Conservation (phyloP, 257 asterid genomes). For the Mentha longifolia region DNA sequence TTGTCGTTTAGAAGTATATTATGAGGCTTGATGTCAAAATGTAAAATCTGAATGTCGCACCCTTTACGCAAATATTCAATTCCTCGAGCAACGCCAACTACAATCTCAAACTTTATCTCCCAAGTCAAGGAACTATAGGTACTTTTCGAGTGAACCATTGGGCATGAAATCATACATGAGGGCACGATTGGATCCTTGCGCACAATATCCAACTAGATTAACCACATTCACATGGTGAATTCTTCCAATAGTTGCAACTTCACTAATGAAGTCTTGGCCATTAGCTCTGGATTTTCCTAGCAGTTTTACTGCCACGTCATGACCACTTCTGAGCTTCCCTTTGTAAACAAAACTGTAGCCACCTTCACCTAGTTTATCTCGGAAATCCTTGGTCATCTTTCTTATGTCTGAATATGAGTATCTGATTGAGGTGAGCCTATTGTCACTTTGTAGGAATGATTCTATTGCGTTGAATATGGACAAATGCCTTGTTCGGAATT, state of each 20-base stretch:
- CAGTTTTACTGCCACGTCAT: not conserved
- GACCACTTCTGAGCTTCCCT: constrained; percentile 12
- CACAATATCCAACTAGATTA: not conserved
- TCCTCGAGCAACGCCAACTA: constrained; percentile 27
- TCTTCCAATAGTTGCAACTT: constrained; percentile 13
- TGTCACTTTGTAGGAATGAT: not conserved
- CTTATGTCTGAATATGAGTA: not conserved
- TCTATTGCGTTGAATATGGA: no score
- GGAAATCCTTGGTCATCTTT: not conserved
- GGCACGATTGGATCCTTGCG: not conserved
- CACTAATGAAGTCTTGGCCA: constrained; percentile 5
- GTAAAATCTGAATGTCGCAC: not conserved
- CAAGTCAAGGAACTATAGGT: not conserved
- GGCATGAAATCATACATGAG: constrained; percentile 11
- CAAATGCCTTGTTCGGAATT: no score
- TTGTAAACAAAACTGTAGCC: constrained; percentile 14
- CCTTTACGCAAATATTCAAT: not conserved
- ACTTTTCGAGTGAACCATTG: constrained; percentile 18
- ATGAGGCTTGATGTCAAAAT: no score
- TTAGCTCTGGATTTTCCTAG: not conserved
- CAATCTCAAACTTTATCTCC: constrained; percentile 5
- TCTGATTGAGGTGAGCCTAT: not conserved
- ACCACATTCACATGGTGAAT: not conserved
- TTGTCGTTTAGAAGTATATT: no score
- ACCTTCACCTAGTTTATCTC: not conserved